Evolutionary conservation across 2,329 filamentous ascomycete genomes (phyloP).

Genomic region (Paecilomyces dactylethromorphus): DNA sequence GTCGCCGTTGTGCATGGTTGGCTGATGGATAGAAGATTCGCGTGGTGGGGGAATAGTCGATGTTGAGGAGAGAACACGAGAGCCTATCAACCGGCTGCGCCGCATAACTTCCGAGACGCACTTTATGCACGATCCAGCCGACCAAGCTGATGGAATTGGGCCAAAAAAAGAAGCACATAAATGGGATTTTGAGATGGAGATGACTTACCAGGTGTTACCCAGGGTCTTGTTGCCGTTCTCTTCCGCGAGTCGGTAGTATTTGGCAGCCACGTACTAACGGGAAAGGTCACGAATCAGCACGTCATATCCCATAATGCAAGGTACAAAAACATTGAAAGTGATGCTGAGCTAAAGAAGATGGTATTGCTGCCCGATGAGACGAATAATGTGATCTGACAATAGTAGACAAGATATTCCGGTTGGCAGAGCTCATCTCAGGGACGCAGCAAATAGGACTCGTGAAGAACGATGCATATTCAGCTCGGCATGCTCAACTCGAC

Average conservation of each 20-base stretch:
- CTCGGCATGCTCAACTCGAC: background rate
- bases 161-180: slow-evolving; percentile 1
- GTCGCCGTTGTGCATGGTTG: slow-evolving; percentile 13
- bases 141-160: slow-evolving; percentile 11
- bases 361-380: slow-evolving; percentile 27
- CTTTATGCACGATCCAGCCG: slow-evolving; percentile 7
- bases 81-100: slow-evolving; percentile 14
- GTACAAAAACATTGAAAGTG: slow-evolving; percentile 10
- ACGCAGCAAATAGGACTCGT: background rate
- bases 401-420: background rate
- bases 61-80: slow-evolving; percentile 10
- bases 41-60: slow-evolving; percentile 3
- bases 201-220: slow-evolving; percentile 86
- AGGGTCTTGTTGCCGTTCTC: slow-evolving; percentile 81
- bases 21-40: background rate
- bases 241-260: slow-evolving; percentile 89
- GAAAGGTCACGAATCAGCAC: slow-evolving; percentile 3
- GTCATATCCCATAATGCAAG: slow-evolving; percentile 12
- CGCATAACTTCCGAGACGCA: slow-evolving; percentile 5
- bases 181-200: slow-evolving; percentile 9
- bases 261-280: slow-evolving; percentile 55
- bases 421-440: slow-evolving; percentile 5
- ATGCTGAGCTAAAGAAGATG: slow-evolving; percentile 11
- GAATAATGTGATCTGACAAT: slow-evolving; percentile 17
- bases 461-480: background rate